Evolutionary conservation across 192 early-diverging fungal genomes (phyloP), one percentile per base, ranked within the genome.

Genomic region (Entomortierella parvispora): DNA sequence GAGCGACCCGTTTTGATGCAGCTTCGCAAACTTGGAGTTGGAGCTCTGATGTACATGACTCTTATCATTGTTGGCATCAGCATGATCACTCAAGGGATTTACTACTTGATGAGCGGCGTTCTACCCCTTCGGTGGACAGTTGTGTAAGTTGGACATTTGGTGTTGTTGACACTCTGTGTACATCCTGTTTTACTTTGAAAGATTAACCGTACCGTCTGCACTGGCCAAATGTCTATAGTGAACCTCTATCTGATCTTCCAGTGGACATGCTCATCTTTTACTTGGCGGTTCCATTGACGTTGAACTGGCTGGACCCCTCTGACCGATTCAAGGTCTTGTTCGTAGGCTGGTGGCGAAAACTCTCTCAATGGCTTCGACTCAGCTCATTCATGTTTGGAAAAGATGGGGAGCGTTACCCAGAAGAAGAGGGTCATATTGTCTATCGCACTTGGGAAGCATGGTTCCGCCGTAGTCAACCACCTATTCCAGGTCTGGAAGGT

Each of bases 1-100:
- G 93, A 96, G 63, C 86, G 91, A 18, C 90, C 93, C 31, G 81
- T 92, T 25, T 61, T 85, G 25, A 79, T 87, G 26, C 94, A 98
- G 72, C 76, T 97, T 49, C 83, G 90, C 77, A 97, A 97, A 81
- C 89, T 99, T 45, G 86, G 84, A 4, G 82, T 90, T 12, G 93
- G 94, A 49, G 88, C 89, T 2, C 20, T 94, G 44, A 95, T 97
- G 92, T 98, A 99, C 74, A 86, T 89, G 15, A 83, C 75, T 7
- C 81, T 98, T 48, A 89, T 98, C 34, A 47, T 91, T 3, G 81
- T 84, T 14, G 91, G 93, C n/a, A 72, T 97, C 20, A 94, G 94
- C 23, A 60, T 85, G 25, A 83, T 84, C 1, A 79, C 81, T 11
- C 82, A 78, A 23, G 57, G 31, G 34, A 53, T 86, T 48, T 53